These are phyloP conservation scores for Phytophthora idaei DNA, from an alignment of 352 stramenopile genomes.

Conservation along the genomic window DNA sequence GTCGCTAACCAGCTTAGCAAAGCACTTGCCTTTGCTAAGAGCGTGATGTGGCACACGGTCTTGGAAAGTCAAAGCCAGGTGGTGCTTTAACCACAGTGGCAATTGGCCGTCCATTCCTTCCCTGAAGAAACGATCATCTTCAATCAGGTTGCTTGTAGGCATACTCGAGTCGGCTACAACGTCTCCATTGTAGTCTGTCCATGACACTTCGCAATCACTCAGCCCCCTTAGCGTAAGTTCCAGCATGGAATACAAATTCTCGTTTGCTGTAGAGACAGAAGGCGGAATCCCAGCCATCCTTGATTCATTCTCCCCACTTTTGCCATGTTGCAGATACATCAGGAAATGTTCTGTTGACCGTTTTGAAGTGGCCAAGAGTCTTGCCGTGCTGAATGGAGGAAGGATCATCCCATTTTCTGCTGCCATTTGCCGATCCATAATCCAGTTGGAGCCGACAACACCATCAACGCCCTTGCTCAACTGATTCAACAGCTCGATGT, in stretches of 20 bases:
- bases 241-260: conserved; percentile 89
- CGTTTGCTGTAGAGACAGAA: conserved; percentile 67
- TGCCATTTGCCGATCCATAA: conserved; percentile 45
- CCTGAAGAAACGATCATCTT: conserved; percentile 48
- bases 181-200: conserved; percentile 77
- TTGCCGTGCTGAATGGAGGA: conserved; percentile 85
- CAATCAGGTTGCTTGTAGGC: conserved; percentile 19
- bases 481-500: conserved; percentile 44
- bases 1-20: conserved; percentile 80
- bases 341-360: conserved; percentile 81
- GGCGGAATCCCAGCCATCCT: conserved; percentile 4
- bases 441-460: conserved; percentile 67
- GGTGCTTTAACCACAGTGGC: conserved; percentile 75
- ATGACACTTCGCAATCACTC: conserved; percentile 86
- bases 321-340: conserved; percentile 78
- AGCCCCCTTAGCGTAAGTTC: conserved; percentile 75
- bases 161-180: conserved; percentile 27
- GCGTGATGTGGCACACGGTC: conserved; percentile 36
- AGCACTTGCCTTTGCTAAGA: conserved; percentile 84
- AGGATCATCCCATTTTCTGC: conserved; percentile 60
- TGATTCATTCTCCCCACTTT: conserved; percentile 10
- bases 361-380: conserved; percentile 69
- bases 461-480: conserved; percentile 39
- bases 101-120: conserved; percentile 63
- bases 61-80: conserved; percentile 49